Conservation (phyloP, 352 stramenopile genomes). For the Pythium chondricola region DNA sequence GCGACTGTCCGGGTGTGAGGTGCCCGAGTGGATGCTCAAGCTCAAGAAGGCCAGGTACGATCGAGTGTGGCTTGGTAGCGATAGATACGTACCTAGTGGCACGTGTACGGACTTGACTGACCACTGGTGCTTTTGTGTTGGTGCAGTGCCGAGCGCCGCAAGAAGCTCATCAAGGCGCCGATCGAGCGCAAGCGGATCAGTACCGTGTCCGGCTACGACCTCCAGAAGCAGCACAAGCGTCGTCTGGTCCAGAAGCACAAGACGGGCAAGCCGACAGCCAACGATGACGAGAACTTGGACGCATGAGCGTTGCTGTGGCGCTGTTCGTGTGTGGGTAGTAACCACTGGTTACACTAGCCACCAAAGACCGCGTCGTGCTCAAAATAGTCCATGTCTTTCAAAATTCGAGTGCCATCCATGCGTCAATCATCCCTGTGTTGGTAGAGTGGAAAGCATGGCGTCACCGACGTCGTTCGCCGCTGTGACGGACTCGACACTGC, state of each 20-base stretch:
- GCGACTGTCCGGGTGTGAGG: conserved; percentile 96
- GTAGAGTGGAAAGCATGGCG: background rate
- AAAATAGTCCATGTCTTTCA: no score
- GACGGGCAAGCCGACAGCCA: background rate
- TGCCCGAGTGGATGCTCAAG: conserved; percentile 97
- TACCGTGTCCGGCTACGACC: conserved; percentile 81
- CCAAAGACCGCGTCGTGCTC: no score
- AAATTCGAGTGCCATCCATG: background rate
- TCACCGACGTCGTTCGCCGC: conserved; percentile 36
- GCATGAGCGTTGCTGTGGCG: no score
- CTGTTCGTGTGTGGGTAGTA: background rate
- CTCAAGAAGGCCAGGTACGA: conserved; percentile 89
- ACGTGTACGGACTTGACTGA: no score
- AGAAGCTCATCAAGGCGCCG: conserved; percentile 78
- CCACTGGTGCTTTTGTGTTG: background rate
- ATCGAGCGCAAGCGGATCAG: conserved; percentile 69
- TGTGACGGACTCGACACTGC: conserved; percentile 48
- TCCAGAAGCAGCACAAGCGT: conserved; percentile 80
- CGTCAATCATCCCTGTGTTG: no score
- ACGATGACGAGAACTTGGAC: background rate
- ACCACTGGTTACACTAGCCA: no score
- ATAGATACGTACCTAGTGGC: conserved; percentile 2
- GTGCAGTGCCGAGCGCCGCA: conserved; percentile 54
- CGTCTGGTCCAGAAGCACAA: conserved; percentile 27
- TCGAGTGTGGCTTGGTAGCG: background rate